Evolutionary conservation across 2,329 filamentous ascomycete species (phyloP), one percentile per base, ranked within the genome.

Genomic region (Fusarium irregulare): DNA sequence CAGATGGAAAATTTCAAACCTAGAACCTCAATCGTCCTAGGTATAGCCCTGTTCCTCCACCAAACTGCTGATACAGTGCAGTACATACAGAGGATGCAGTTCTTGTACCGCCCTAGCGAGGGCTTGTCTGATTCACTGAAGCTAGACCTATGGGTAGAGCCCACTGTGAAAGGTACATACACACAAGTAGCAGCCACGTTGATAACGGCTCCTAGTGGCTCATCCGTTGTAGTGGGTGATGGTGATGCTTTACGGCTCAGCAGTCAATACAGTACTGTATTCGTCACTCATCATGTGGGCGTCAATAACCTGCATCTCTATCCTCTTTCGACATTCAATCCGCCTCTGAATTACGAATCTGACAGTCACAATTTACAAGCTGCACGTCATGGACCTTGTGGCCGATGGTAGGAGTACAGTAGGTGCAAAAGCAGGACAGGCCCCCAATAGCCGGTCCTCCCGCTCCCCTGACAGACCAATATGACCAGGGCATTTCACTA

Each of bases 161-260:
- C 46, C 20, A 48, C 46, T 30, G 46, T 10, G 44, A 30, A 48
- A 18, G 44, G 21, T 40, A 20, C 34, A n/a, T 51, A 47, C 25
- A n/a, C 27, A 42, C n/a, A 53, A n/a, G 32, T 51, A 49, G 45
- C 34, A 66, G 64, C 68, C 68, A 71, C 68, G 68, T 70, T 71
- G 59, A 45, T 49, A 71, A 68, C 68, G 59, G 56, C 53, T 50
- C 42, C 49, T 59, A 61, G 64, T 71, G 68, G 68, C 47, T 56
- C 49, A 64, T 28, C 30, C 21, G 18, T n/a, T 37, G 32, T 45
- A 20, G 21, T 16, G 40, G 11, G 44, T 23, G n/a, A 21, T 57
- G 23, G 44, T 49, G 23, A 56, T 51, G 42, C 32, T 37, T 25
- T 34, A 68, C 45, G 64, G 68, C 60, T 60, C 50, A 54, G 53